Base-by-base conservation (phyloP, 2,329 filamentous ascomycete genomes). In the Pseudonectria foliicola region DNA sequence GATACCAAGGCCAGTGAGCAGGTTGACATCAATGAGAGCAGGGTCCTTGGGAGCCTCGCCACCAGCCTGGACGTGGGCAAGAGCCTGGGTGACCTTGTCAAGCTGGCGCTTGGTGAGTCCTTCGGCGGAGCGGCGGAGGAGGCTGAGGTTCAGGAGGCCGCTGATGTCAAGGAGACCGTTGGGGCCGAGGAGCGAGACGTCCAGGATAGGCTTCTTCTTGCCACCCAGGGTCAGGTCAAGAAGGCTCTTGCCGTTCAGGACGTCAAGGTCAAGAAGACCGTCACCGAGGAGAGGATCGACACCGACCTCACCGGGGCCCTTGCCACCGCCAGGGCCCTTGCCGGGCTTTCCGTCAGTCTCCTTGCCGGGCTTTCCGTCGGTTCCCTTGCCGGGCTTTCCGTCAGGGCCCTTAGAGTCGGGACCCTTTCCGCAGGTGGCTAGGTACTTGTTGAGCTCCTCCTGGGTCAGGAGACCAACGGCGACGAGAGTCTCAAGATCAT, bases 361-460 rank as follows among this genome's bases (percentile, higher is more conserved):
- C 3, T 34, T 29, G 25, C 37, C 26, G n/a, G 25, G 18, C 5
- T 8, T 8, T 21, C 25, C 5, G 4, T 10, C 25, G 25, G 25
- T 4, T n/a, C 25, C 25, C 12, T 27, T 27, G 5, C 25, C 25
- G 25, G 25, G 13, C 12, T 27, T 27, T n/a, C 25, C n/a, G n/a
- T n/a, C 25, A 27, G 25, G 13, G 5, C 25, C 25, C 25, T 14
- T 14, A 10, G 25, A 6, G 25, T 10, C 25, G 25, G 25, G 13
- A 10, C 25, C 25, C 25, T 28, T 32, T 6, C 47, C 47, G 13
- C 27, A 39, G 25, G 35, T 44, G 21, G 38, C 34, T 15, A 52
- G 45, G 38, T 50, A 52, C 35, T 44, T 30, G 14, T 49, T 38
- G 24, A 52, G 45, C 15, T 49, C 40, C 21, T 46, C 42, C 27